These are phyloP conservation scores for Agroathelia rolfsii DNA, from an alignment of 1,284 basidiomycete genomes.

Conservation along the genomic window DNA sequence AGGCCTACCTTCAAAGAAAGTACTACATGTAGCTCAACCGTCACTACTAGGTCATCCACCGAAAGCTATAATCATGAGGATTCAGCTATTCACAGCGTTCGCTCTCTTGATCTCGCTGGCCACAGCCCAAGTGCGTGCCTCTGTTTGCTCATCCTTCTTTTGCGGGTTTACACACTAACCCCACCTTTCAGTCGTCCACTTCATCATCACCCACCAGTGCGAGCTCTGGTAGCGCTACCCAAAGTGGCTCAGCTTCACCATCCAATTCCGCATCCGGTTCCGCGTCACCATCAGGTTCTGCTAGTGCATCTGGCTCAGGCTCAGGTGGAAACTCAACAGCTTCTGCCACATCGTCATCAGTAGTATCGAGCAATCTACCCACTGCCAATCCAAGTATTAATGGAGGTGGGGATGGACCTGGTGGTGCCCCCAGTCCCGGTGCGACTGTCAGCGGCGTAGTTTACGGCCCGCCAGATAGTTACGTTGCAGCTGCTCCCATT, in stretches of 20 bases:
- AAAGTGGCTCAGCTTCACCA: constrained; percentile 10
- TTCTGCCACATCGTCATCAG: constrained; percentile 23
- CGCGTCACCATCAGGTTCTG: constrained; percentile 15
- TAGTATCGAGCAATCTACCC: constrained; percentile 30
- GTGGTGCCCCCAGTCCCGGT: constrained; percentile 41
- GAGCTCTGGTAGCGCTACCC: too few relatives aligned
- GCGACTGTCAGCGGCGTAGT: constrained; percentile 25
- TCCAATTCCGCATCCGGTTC: constrained; percentile 17
- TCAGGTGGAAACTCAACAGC: constrained; percentile 17
- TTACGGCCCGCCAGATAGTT: constrained; percentile 55
- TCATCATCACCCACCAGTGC: constrained; percentile 37
- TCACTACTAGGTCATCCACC: too few relatives aligned
- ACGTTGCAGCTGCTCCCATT: constrained; percentile 47
- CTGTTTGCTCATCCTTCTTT: too few relatives aligned
- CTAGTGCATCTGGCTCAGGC: constrained; percentile 18
- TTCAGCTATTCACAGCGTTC: too few relatives aligned
- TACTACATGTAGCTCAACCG: too few relatives aligned
- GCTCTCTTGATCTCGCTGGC: too few relatives aligned
- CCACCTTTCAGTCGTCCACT: too few relatives aligned
- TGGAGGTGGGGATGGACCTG: constrained; percentile 37
- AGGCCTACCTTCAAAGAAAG: too few relatives aligned
- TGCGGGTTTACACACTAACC: too few relatives aligned
- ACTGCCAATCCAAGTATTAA: constrained; percentile 45
- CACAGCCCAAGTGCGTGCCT: too few relatives aligned
- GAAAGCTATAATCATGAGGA: too few relatives aligned